A percentile compares a stretch with the other conserved stretches of the same genome.
These are phyloP conservation scores for Poa annua DNA, from an alignment of 176 grass and related monocot genomes.

Conservation along the genomic window DNA sequence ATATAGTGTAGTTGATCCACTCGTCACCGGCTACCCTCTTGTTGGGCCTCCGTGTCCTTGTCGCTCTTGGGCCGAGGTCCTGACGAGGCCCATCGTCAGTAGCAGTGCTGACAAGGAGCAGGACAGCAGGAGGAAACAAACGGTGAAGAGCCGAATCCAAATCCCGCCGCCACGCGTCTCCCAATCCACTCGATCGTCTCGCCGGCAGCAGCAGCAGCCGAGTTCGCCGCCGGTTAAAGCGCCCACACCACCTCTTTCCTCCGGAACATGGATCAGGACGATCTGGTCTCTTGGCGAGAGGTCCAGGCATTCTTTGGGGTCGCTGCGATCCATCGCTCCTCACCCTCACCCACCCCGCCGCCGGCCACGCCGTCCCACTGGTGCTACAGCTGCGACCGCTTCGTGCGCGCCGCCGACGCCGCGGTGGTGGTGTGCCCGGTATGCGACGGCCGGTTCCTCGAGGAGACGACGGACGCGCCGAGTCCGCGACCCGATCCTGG, in stretches of 20 bases:
- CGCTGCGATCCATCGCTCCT: not conserved
- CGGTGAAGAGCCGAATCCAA: too few relatives aligned
- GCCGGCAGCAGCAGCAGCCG: too few relatives aligned
- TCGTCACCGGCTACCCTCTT: too few relatives aligned
- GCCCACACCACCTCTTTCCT: not conserved
- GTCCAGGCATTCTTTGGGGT: not conserved
- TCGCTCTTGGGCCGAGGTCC: too few relatives aligned
- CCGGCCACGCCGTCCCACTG: constrained; percentile 50
- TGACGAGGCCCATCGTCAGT: too few relatives aligned
- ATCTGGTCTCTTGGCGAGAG: not conserved
- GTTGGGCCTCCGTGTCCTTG: too few relatives aligned
- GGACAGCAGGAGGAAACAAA: too few relatives aligned
- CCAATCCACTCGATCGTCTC: too few relatives aligned
- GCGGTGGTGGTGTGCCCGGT: constrained; percentile 47
- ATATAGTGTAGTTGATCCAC: too few relatives aligned
- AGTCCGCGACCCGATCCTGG: not conserved
- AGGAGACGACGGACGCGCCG: constrained; percentile 58
- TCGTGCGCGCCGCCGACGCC: constrained; percentile 33
- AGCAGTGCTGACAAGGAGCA: too few relatives aligned
- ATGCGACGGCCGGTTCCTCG: constrained; percentile 62
- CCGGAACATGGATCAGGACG: not conserved
- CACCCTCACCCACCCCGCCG: not conserved
- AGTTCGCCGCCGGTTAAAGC: constrained; percentile 20
- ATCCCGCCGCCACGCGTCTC: too few relatives aligned
- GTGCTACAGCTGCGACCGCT: constrained; percentile 65